Evolutionary conservation across 1,139 yeast genomes (phyloP).

Genomic region (Tardiomyces digboiensis): DNA sequence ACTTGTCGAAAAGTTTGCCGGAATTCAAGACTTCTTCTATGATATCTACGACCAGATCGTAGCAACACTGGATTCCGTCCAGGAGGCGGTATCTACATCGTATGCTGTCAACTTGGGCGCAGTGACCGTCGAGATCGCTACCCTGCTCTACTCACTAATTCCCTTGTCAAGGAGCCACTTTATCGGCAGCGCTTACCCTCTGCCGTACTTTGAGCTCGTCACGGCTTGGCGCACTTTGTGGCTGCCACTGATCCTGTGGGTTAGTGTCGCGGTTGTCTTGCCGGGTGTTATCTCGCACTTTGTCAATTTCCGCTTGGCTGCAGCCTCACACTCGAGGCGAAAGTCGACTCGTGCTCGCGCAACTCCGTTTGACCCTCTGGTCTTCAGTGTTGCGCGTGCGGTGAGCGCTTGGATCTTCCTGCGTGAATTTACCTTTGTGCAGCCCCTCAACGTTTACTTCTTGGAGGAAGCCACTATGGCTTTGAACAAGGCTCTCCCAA

Average conservation of each 20-base stretch:
- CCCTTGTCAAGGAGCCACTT: neutral
- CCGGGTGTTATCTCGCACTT: conserved; percentile 33
- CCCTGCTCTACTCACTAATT: conserved; percentile 1
- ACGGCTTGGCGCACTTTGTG: conserved; percentile 13
- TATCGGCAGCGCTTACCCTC: neutral
- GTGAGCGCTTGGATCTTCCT: conserved; percentile 35
- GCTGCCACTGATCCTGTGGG: conserved; percentile 26
- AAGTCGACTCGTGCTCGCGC: neutral
- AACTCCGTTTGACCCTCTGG: conserved; percentile 41
- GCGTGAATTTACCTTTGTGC: neutral
- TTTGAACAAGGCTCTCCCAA: conserved; percentile 2
- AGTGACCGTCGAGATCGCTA: neutral
- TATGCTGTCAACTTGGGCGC: conserved; percentile 1
- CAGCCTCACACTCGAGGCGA: neutral
- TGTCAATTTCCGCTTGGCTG: conserved; percentile 20
- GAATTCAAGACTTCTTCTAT: conserved; percentile 1
- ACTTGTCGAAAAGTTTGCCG: conserved; percentile 2
- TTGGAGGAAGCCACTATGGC: neutral
- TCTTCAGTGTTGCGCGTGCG: conserved; percentile 44
- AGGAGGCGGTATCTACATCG: conserved; percentile 1
- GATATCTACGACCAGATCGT: neutral
- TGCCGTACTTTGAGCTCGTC: conserved; percentile 8
- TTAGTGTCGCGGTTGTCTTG: conserved; percentile 19
- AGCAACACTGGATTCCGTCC: neutral
- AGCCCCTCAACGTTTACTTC: neutral